A percentile compares a stretch with the other conserved stretches of the same genome.
Evolutionary conservation across 106 monocot genomes (phyloP).

Genomic region (Allium fistulosum): DNA sequence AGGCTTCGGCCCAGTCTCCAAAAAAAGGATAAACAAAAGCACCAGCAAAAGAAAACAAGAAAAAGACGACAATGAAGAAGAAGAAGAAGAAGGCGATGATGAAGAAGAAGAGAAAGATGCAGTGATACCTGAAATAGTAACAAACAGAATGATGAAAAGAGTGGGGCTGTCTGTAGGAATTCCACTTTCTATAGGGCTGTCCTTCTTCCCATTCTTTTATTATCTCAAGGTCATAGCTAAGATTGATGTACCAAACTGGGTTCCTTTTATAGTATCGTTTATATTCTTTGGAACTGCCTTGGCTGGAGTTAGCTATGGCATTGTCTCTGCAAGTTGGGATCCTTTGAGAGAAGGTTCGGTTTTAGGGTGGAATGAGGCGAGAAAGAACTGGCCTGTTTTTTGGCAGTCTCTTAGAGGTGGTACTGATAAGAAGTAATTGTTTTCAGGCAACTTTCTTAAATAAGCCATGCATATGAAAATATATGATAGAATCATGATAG

Average conservation of each 20-base stretch:
- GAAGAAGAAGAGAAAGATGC: conserved; percentile 16
- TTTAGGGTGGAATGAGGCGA: conserved; percentile 90
- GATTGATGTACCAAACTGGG: conserved; percentile 84
- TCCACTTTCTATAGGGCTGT: conserved; percentile 57
- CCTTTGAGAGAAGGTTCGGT: conserved; percentile 81
- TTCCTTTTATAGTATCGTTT: conserved; percentile 89
- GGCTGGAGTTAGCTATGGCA: conserved; percentile 84
- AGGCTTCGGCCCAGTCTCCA: conserved; percentile 47
- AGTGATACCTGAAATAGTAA: conserved; percentile 88
- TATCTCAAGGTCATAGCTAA: conserved; percentile 71
- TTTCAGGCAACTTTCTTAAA: no score
- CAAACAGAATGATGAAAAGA: conserved; percentile 87
- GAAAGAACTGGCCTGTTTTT: conserved; percentile 89
- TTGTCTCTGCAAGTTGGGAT: conserved; percentile 98
- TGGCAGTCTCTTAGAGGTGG: conserved; percentile 74
- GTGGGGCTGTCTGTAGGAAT: conserved; percentile 77
- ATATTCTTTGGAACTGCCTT: conserved; percentile 88
- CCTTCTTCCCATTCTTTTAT: conserved; percentile 96
- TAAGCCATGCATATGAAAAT: no score
- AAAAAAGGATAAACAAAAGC: conserved; percentile 13
- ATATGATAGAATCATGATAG: no score
- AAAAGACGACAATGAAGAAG: conserved; percentile 5
- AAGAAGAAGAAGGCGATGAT: conserved; percentile 23
- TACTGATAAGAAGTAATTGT: conserved; percentile 21
- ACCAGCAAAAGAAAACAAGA: conserved; percentile 11